Evolutionary conservation across 805 yeast species (phyloP).

Genomic region (Wickerhamomyces hampshirensis): DNA sequence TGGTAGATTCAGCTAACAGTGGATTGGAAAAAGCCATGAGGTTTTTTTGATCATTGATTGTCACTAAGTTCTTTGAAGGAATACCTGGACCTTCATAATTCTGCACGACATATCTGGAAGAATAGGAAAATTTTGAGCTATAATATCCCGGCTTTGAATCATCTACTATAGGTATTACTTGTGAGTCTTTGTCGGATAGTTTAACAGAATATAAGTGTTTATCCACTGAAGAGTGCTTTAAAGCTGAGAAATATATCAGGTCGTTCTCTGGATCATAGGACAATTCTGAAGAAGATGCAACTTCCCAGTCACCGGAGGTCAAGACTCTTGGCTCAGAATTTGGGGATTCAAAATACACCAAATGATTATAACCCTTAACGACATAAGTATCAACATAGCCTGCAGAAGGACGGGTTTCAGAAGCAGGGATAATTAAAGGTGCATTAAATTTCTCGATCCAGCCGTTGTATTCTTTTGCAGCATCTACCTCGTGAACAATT

Average conservation of each 20-base stretch:
- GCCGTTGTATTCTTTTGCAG: slow-evolving; percentile 43
- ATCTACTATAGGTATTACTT: slow-evolving; percentile 41
- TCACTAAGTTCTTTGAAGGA: slow-evolving; percentile 63
- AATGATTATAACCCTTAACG: slow-evolving; percentile 59
- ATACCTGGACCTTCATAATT: slow-evolving; percentile 69
- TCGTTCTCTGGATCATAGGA: slow-evolving; percentile 48
- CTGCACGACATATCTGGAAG: slow-evolving; percentile 61
- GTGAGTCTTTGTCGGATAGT: slow-evolving; percentile 21
- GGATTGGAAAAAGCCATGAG: slow-evolving; percentile 7
- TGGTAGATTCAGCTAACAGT: slow-evolving; percentile 4
- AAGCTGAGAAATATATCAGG: slow-evolving; percentile 57
- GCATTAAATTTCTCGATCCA: slow-evolving; percentile 76
- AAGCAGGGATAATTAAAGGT: slow-evolving; percentile 50
- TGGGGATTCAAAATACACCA: slow-evolving; percentile 71
- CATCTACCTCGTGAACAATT: slow-evolving; percentile 41
- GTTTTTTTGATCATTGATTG: slow-evolving; percentile 36
- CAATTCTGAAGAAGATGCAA: slow-evolving; percentile 53
- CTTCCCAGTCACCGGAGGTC: slow-evolving; percentile 86
- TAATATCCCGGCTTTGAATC: slow-evolving; percentile 56
- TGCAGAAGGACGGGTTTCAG: slow-evolving; percentile 32
- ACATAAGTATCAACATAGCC: slow-evolving; percentile 83
- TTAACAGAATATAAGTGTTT: slow-evolving; percentile 20
- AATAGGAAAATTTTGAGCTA: slow-evolving; percentile 66
- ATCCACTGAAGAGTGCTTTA: slow-evolving; percentile 48
- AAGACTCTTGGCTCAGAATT: slow-evolving; percentile 49